Evolutionary conservation across 257 asterid genomes (phyloP).

Genomic region (Solanum gracilifrons): DNA sequence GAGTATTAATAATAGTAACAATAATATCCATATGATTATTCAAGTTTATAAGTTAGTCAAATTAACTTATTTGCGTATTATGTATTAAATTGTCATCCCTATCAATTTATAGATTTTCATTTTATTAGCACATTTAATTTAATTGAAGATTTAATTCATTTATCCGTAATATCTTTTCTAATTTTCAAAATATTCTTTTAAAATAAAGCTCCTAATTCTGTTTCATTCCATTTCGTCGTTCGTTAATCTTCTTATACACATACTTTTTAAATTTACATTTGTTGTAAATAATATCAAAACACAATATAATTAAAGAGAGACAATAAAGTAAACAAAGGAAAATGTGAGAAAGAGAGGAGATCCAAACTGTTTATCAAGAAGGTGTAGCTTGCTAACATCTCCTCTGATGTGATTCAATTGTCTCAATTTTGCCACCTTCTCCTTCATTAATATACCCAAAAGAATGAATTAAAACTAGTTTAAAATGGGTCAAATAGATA

Average conservation of each 20-base stretch:
- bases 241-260: not conserved
- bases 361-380: constrained; percentile 42
- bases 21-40: not conserved
- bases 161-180: not conserved
- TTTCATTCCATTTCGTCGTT: not conserved
- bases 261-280: not conserved
- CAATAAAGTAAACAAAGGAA: not conserved
- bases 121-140: not conserved
- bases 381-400: constrained; percentile 34
- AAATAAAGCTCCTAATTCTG: not conserved
- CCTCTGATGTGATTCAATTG: constrained; percentile 28
- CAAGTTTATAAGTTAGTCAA: not conserved
- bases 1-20: no score
- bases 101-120: not conserved
- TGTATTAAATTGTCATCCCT: not conserved
- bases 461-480: not conserved
- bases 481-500: not conserved
- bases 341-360: not conserved
- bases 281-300: not conserved
- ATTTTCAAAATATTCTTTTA: not conserved
- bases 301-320: not conserved
- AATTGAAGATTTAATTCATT: not conserved
- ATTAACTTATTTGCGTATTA: no score
- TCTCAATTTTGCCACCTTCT: constrained; percentile 32
- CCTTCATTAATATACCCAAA: constrained; percentile 16